Evolutionary conservation across 1,284 basidiomycete species (phyloP), one percentile per base, ranked within the genome.

Genomic region (Chondrostereum purpureum): DNA sequence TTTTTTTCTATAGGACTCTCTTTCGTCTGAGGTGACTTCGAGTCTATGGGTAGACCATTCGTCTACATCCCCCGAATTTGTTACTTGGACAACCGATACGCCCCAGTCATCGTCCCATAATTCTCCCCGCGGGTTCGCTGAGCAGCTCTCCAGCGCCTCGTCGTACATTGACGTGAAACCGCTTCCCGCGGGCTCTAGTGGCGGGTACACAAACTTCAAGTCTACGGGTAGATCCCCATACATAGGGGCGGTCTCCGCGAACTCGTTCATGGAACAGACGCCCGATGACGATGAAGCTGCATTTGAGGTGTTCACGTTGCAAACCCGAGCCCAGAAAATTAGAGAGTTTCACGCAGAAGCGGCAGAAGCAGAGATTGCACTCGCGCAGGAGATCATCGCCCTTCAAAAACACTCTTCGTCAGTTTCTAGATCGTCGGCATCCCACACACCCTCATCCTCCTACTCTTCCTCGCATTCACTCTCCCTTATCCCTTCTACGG

Each of bases 261-360:
- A 44, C 19, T 16, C 43, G 18, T 38, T 42, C 42, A 35, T 37
- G 10, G 23, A 34, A 4, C 34, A 31, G 44, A 41, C 43, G 13
- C 42, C 51, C 38, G 50, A 47, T 14, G 66, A 70, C 18, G 73
- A 72, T 24, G 74, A 73, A 22, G 57, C 60, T 3, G 70, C 69
- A 1, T 78, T 77, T 46, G 70, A 73, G 39, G 58, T 60, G 21
- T 78, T 71, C 60, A 77, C 76, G 52, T 62, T 73, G 57, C 55
- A 68, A 20, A 63, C 69, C 12, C 72, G 77, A 20, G 64, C 74
- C 31, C 55, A 64, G 42, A 79, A 77, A 59, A 79, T 79, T 42
- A 64, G 66, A 43, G 70, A 79, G 48, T 79, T 79, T 58, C 77
- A 79, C 51, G 59, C 60, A 5, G 67, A 65, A 35, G 77, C 77